Percentiles rank a stretch among this genome's conserved stretches.
Conservation (phyloP, 75 land plant genomes). For the Chamaecyparis obtusa region DNA sequence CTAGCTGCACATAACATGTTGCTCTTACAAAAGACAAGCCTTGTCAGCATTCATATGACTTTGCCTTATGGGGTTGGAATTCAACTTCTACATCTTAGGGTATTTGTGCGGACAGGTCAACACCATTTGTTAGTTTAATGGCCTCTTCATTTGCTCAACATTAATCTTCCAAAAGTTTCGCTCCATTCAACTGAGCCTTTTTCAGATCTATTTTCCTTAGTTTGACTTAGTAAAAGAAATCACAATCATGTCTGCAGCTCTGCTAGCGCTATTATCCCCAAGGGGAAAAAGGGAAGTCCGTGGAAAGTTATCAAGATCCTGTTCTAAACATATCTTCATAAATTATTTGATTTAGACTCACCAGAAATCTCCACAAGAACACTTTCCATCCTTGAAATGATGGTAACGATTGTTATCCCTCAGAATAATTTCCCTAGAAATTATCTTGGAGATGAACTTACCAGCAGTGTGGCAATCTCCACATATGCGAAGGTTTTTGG, state of each 20-base stretch:
- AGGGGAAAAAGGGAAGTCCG: not conserved
- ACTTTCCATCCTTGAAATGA: constrained; percentile 24
- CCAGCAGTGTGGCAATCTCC: constrained; percentile 20
- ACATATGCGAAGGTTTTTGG: constrained; percentile 20
- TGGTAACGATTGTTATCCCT: constrained; percentile 22
- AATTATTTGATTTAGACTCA: not conserved
- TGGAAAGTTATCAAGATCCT: not conserved
- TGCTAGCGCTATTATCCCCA: not conserved
- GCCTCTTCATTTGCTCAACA: not conserved
- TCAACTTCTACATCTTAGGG: not conserved
- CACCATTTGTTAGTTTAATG: not conserved
- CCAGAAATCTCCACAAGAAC: constrained; percentile 26
- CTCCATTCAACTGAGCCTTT: not conserved
- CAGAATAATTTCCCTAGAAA: constrained; percentile 19
- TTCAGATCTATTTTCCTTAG: not conserved
- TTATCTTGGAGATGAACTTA: constrained; percentile 18
- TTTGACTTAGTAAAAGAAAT: not conserved
- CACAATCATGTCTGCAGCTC: not conserved
- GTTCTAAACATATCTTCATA: not conserved
- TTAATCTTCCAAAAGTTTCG: not conserved
- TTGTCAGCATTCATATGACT: not conserved
- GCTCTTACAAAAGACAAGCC: not conserved
- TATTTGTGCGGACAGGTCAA: not conserved
- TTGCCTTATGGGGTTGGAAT: not conserved
- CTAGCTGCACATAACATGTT: not conserved